Evolutionary conservation across 805 yeast species (phyloP), one percentile per base, ranked within the genome.

Genomic region (Saccharomycopsis oosterbeekiorum): DNA sequence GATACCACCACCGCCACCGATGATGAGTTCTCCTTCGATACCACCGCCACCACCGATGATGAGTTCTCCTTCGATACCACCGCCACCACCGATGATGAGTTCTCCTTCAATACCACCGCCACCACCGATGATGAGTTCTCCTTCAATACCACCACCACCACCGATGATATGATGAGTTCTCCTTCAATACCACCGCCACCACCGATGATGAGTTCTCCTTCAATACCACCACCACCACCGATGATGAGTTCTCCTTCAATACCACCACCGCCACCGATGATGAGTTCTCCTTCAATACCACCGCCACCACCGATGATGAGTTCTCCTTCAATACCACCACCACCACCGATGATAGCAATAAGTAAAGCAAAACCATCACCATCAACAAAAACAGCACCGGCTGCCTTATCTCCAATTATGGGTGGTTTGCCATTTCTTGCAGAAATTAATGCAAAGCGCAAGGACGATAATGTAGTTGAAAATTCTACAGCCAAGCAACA

Each of bases 371-470:
- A 5, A 5, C 17, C 12, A 54, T n/a, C 56, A 54, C 4, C 56
- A 54, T 55, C 59, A 57, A 14, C 29, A 47, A 17, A 6, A 26
- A 4, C 40, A 26, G 24, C 53, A 26, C 17, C 59, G 10, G 14
- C 55, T 21, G 21, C 40, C 24, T 39, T 21, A 34, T 9, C 56
- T 10, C 29, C 29, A n/a, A 40, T 39, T 1, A 41, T 80, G 1
- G 78, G 76, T 0, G 51, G 39, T 17, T 68, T 82, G 24, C 86
- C 88, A 9, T 83, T 83, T 66, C 74, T 83, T 58, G 83, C 83
- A 0, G 81, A 82, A 61, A 83, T 83, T 56, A 80, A 82, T 64
- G 76, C 78, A 53, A 81, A 79, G 68, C 75, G 86, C 69, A 75
- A 78, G 62, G 84, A 83, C 24, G 61, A 77, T 0, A 68, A 74